phyloP scores from a whole-genome alignment of 192 early-diverging fungal genomes.

The Physocladia obscura region DNA sequence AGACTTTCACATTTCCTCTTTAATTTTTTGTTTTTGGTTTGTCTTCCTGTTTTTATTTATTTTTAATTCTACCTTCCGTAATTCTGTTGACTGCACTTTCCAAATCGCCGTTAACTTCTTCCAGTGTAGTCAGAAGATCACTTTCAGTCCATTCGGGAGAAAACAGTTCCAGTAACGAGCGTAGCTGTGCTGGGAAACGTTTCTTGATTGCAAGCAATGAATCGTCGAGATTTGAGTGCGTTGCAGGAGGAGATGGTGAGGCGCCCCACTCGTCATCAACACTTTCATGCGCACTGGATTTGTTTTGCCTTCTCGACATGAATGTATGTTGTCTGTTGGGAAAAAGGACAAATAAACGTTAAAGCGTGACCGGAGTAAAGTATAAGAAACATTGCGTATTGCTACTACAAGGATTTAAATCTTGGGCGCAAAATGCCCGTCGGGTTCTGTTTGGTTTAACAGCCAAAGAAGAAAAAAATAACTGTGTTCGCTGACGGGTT shows the following conservation, averaged over 20 bases:
- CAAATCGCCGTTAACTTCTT: slow-evolving; percentile 85
- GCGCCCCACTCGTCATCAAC: slow-evolving; percentile 16
- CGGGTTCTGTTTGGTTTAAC: no score
- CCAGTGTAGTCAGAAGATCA: slow-evolving; percentile 80
- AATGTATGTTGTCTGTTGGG: no score
- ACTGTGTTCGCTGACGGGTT: no score
- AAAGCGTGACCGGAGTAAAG: not conserved
- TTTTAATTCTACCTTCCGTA: slow-evolving; percentile 72
- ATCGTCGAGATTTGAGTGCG: slow-evolving; percentile 14
- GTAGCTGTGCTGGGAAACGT: slow-evolving; percentile 24
- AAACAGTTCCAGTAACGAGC: slow-evolving; percentile 43
- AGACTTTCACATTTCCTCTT: no score
- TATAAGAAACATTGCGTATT: not conserved
- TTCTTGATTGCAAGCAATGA: slow-evolving; percentile 24
- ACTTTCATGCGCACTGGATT: not conserved
- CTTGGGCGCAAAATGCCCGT: not conserved
- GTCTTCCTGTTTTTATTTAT: not conserved
- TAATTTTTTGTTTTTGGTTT: no score
- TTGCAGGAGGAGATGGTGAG: not conserved
- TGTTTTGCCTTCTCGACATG: slow-evolving; percentile 9
- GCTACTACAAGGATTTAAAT: not conserved
- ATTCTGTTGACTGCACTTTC: slow-evolving; percentile 79
- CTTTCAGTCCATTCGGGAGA: slow-evolving; percentile 76
- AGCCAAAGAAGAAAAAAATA: no score
- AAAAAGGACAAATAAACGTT: no score